Evolutionary conservation across 106 monocot species (phyloP).

Genomic region (Acanthochlamys bracteata): DNA sequence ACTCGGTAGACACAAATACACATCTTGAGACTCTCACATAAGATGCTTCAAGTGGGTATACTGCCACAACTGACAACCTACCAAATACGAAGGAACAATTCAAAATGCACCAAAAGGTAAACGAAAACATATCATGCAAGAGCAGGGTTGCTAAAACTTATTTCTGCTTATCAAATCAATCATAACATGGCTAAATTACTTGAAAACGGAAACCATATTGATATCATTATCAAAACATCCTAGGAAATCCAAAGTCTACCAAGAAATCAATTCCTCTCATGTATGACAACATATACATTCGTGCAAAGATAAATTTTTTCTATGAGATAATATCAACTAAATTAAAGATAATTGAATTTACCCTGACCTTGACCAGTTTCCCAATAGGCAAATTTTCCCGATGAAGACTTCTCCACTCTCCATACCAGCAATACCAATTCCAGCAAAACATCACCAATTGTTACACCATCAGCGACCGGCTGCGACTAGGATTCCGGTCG

Average conservation of each 20-base stretch:
- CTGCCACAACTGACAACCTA: constrained; percentile 37
- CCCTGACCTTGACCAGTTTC: constrained; percentile 29
- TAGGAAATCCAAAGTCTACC: too few species aligned
- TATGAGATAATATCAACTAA: background rate
- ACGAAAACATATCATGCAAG: background rate
- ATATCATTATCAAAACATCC: too few species aligned
- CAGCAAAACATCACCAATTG: constrained; percentile 1
- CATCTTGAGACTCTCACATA: constrained; percentile 25
- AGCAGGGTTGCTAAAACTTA: background rate
- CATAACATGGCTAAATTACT: too few species aligned
- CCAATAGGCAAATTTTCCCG: constrained; percentile 9
- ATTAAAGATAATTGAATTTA: background rate
- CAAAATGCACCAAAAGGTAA: background rate
- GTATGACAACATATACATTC: background rate
- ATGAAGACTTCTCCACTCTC: constrained; percentile 9
- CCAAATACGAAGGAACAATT: constrained; percentile 2
- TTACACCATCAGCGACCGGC: constrained; percentile 1
- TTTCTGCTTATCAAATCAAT: background rate
- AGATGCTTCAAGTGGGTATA: constrained; percentile 33
- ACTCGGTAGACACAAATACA: constrained; percentile 21
- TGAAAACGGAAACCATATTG: too few species aligned
- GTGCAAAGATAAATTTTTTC: background rate
- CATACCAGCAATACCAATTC: constrained; percentile 11
- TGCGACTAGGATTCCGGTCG: constrained; percentile 8
- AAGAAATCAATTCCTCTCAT: too few species aligned